These are phyloP conservation scores for Eutrema salsugineum DNA, from an alignment of 441 rosid genomes.

Conservation along the genomic window DNA sequence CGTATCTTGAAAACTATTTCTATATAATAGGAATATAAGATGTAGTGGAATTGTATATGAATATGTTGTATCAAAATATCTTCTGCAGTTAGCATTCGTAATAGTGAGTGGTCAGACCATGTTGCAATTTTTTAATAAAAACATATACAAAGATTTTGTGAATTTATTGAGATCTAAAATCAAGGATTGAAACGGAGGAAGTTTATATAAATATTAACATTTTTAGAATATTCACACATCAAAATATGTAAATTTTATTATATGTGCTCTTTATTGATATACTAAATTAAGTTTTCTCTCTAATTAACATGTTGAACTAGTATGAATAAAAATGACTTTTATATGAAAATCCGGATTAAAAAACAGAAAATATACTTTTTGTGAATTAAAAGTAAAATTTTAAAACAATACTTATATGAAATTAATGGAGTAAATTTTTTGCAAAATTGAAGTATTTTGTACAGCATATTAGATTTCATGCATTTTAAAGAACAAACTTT, in stretches of 20 bases:
- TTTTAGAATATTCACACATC: too few species aligned
- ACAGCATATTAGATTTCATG: background rate
- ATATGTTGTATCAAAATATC: conserved; percentile 29
- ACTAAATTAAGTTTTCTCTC: too few species aligned
- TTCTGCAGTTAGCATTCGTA: background rate
- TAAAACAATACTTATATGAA: too few species aligned
- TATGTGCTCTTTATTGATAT: too few species aligned
- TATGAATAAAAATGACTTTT: too few species aligned
- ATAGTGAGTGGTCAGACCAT: conserved; percentile 1
- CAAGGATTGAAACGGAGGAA: background rate
- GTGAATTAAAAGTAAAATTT: too few species aligned
- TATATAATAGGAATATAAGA: background rate
- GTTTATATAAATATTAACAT: too few species aligned
- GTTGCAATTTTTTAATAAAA: background rate
- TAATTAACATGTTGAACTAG: too few species aligned
- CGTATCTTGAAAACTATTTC: conserved; percentile 17
- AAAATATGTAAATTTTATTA: too few species aligned
- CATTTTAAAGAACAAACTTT: background rate
- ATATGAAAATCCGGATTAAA: too few species aligned
- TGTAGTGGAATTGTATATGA: conserved; percentile 4
- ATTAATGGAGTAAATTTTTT: background rate
- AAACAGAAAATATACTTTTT: too few species aligned
- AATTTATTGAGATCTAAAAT: background rate
- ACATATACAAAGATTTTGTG: background rate
- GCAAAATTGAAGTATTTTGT: background rate